Conservation (phyloP, 169 alveolate genomes). For the Fabrea salina region DNA sequence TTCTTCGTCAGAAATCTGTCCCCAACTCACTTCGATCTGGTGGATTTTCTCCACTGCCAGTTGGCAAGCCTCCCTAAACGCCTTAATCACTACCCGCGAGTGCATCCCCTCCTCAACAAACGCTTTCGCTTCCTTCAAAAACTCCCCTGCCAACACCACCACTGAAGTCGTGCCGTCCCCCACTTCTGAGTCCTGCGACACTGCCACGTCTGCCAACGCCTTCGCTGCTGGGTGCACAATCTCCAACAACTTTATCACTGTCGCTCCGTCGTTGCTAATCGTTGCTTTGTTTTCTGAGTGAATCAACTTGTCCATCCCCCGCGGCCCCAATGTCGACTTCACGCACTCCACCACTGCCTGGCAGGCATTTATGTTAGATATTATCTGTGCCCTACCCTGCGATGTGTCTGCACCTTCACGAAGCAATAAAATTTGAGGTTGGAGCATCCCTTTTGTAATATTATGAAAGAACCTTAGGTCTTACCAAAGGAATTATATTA, state of each 20-base stretch:
- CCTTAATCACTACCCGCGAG: constrained; percentile 93
- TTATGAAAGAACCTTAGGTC: too few species aligned
- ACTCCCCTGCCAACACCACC: constrained; percentile 94
- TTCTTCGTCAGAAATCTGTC: constrained; percentile 61
- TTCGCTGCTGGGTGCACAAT: constrained; percentile 98
- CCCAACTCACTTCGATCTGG: constrained; percentile 54
- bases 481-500: too few species aligned
- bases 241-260: constrained; percentile 91
- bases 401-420: constrained; percentile 97
- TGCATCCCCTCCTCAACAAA: constrained; percentile 96
- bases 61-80: constrained; percentile 90
- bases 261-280: constrained; percentile 99
- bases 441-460: too few species aligned
- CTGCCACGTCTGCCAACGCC: constrained; percentile 95
- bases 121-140: constrained; percentile 91
- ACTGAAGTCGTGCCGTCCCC: constrained; percentile 96
- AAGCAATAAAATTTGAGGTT: constrained; percentile 90
- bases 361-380: constrained; percentile 95
- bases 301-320: constrained; percentile 98
- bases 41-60: constrained; percentile 71
- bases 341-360: constrained; percentile 92
- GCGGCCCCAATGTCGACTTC: constrained; percentile 94
- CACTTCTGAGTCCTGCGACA: constrained; percentile 96
- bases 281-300: constrained; percentile 87
- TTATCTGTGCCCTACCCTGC: constrained; percentile 94